Conservation (phyloP, 2,329 filamentous ascomycete species). For the Phialophora expanda region DNA sequence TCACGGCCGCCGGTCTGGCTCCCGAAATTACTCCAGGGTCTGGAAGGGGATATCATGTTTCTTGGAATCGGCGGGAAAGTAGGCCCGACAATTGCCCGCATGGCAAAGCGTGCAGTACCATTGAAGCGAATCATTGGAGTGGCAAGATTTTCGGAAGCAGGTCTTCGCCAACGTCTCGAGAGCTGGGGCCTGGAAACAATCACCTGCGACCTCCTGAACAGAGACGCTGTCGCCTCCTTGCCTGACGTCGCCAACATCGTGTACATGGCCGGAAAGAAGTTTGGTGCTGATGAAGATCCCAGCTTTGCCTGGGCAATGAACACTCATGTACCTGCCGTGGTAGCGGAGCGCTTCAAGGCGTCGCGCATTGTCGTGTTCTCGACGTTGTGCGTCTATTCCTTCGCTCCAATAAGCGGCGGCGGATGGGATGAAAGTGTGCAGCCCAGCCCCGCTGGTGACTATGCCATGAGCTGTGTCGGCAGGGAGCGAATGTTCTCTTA, state of each 20-base stretch:
- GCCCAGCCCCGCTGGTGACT: constrained; percentile 4
- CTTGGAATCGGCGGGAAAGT: constrained; percentile 9
- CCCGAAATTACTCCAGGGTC: background rate
- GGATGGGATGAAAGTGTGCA: constrained; percentile 9
- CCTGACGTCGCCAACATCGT: constrained; percentile 4
- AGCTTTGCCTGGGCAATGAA: constrained; percentile 16
- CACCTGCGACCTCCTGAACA: constrained; percentile 3
- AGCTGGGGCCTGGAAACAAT: constrained; percentile 14
- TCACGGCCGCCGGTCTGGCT: constrained; percentile 10
- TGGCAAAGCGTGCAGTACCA: constrained; percentile 10
- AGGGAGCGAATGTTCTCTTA: constrained; percentile 13
- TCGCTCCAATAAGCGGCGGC: constrained; percentile 6
- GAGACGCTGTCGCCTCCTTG: background rate
- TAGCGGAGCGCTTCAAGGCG: constrained; percentile 12
- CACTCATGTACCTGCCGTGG: constrained; percentile 7
- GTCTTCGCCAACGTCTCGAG: constrained; percentile 10
- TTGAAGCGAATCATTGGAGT: constrained; percentile 7
- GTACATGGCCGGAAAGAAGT: constrained; percentile 14
- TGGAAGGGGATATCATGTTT: constrained; percentile 8
- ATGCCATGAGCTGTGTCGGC: constrained; percentile 10
- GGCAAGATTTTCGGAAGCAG: constrained; percentile 5
- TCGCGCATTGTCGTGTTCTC: constrained; percentile 13
- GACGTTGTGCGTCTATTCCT: constrained; percentile 5
- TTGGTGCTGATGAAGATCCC: constrained; percentile 3
- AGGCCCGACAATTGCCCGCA: constrained; percentile 10